Base-by-base conservation (phyloP, 495 filamentous ascomycete species). In the Tuber umbilicatum region DNA sequence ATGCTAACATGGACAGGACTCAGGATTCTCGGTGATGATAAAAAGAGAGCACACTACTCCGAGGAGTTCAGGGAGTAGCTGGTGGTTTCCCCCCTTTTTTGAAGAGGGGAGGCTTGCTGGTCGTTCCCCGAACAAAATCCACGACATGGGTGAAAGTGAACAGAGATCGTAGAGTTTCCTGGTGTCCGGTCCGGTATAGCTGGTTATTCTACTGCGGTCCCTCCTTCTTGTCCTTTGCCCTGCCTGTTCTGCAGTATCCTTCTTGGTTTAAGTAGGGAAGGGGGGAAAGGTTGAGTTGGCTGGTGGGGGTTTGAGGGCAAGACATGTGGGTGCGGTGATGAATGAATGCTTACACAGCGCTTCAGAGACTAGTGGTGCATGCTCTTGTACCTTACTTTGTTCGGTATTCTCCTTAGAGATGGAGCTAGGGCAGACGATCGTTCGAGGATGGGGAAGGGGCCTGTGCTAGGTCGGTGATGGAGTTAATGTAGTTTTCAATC, bases 91-190 rank as follows among this genome's bases (percentile, higher is more conserved):
- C 19, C 12, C 7, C 12, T 64, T 64, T n/a, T 50, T 27, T 31
- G 5, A 27, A 64, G 27, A 7, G 9, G 14, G 27, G 55, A 14
- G 16, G 4, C 27, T 19, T 64, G 27, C 27, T 17, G 27, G 55
- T 64, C 19, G 14, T 64, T 35, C 31, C 31, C 55, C 19, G 27
- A 64, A 35, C 31, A 64, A 35, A 64, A 35, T 64, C 55, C 55
- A 64, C 55, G 27, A 64, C 55, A 64, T 64, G 55, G 55, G 55
- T 64, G 55, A 64, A 35, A 31, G 55, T 27, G 55, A 64, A 64
- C 55, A 64, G 55, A 64, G 55, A 64, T 64, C 55, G 55, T 64
- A 64, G 55, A 64, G 55, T 35, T 64, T 64, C 55, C 55, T 64
- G 55, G 27, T 5, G 55, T 64, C 35, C 55, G 27, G 12, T 35